Percentiles rank a stretch among this genome's conserved stretches.
phyloP scores from a whole-genome alignment of 192 early-diverging fungal genomes.

The Backusella circina region DNA sequence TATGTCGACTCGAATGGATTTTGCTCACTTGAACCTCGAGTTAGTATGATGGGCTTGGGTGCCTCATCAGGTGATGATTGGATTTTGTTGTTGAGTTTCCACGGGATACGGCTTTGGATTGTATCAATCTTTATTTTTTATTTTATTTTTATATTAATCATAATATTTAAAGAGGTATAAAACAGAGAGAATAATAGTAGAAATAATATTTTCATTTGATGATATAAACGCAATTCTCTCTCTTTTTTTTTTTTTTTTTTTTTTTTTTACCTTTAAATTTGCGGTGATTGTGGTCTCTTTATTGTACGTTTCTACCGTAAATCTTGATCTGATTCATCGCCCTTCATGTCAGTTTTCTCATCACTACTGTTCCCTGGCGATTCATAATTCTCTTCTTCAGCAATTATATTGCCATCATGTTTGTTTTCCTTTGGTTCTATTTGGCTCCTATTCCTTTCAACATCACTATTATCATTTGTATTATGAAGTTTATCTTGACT shows the following conservation, averaged over 20 bases:
- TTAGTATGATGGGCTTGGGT: conserved; percentile 56
- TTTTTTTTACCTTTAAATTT: conserved; percentile 23
- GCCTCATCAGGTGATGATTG: conserved; percentile 17
- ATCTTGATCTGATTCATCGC: neutral
- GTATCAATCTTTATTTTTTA: neutral
- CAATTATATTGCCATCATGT: neutral
- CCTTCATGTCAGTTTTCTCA: neutral
- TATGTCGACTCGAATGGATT: conserved; percentile 70
- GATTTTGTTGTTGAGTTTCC: conserved; percentile 11
- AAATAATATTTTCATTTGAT: neutral
- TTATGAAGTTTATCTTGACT: neutral
- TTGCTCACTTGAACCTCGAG: conserved; percentile 55
- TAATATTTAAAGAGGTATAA: neutral
- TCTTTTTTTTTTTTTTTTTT: neutral
- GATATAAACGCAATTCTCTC: neutral
- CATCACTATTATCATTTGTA: neutral
- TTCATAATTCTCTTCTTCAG: neutral
- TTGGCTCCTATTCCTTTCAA: neutral
- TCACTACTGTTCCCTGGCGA: neutral
- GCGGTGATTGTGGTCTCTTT: conserved; percentile 7
- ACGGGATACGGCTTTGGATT: conserved; percentile 31
- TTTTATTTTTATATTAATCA: neutral
- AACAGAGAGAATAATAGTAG: neutral
- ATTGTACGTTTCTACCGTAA: conserved; percentile 8
- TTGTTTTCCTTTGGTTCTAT: neutral